These are phyloP conservation scores for Apiospora arundinis DNA, from an alignment of 2,329 filamentous ascomycete species.

Conservation along the genomic window DNA sequence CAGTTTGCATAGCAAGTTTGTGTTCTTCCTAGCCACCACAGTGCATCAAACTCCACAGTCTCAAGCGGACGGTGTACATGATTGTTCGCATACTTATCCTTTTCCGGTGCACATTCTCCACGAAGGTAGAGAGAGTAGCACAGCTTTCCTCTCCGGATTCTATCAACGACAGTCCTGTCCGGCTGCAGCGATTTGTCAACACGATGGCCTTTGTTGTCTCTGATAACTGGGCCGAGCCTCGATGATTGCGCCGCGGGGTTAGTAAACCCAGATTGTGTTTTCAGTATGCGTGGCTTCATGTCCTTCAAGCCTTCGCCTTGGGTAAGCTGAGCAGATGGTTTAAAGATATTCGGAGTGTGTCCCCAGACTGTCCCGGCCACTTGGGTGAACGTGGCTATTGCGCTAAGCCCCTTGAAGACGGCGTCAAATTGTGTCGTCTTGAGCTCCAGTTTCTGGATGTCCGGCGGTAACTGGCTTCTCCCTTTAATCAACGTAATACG, in stretches of 20 bases:
- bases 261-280: not conserved
- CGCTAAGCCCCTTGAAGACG: constrained; percentile 5
- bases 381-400: not conserved
- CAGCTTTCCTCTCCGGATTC: not conserved
- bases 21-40: too few species aligned
- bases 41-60: too few species aligned
- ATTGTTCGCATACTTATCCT: too few species aligned
- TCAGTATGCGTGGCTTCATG: not conserved
- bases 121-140: not conserved
- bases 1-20: too few species aligned
- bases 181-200: not conserved
- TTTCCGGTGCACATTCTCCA: not conserved
- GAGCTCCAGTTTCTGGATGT: not conserved
- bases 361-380: not conserved
- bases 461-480: not conserved
- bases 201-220: not conserved
- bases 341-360: not conserved
- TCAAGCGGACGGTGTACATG: too few species aligned
- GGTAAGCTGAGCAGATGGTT: not conserved
- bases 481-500: constrained; percentile 5
- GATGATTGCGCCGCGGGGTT: not conserved
- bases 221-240: not conserved
- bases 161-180: not conserved
- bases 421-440: not conserved
- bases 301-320: not conserved